A percentile compares a stretch with the other conserved stretches of the same genome.
These are phyloP conservation scores for Sorghum bicolor DNA, from an alignment of 176 grass and related monocot species.

Conservation along the genomic window DNA sequence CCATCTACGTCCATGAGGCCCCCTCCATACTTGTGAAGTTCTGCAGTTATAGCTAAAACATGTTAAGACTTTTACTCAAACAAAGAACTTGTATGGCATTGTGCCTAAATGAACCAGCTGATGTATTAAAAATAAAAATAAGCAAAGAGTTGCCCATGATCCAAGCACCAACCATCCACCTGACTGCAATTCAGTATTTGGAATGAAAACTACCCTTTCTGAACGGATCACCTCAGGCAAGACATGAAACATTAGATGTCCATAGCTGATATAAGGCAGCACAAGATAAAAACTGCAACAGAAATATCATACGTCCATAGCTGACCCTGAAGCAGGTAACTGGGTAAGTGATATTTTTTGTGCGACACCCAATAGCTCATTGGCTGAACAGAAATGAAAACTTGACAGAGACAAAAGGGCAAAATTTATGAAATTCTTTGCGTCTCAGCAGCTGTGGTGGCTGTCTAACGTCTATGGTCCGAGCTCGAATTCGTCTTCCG, in stretches of 20 bases:
- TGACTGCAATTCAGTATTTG: background rate
- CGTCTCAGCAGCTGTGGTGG: no score
- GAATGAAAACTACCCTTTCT: background rate
- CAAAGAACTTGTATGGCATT: background rate
- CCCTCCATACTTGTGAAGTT: constrained; percentile 93
- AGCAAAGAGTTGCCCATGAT: background rate
- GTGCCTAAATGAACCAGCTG: background rate
- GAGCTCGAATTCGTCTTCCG: no score
- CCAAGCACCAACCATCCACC: background rate
- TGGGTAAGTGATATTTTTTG: background rate
- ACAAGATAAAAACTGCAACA: background rate
- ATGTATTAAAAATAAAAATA: background rate
- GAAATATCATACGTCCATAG: background rate
- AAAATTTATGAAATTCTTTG: background rate
- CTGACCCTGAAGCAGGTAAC: background rate
- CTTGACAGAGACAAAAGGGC: background rate
- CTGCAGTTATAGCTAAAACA: constrained; percentile 28
- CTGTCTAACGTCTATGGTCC: no score
- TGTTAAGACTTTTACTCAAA: background rate
- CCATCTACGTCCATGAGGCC: constrained; percentile 61
- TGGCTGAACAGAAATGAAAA: constrained; percentile 3
- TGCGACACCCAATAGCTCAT: background rate
- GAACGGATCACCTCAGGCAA: background rate
- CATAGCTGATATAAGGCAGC: background rate
- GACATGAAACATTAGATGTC: background rate